Evolutionary conservation across 2,329 filamentous ascomycete genomes (phyloP).

Genomic region (Colletotrichum tropicicola): DNA sequence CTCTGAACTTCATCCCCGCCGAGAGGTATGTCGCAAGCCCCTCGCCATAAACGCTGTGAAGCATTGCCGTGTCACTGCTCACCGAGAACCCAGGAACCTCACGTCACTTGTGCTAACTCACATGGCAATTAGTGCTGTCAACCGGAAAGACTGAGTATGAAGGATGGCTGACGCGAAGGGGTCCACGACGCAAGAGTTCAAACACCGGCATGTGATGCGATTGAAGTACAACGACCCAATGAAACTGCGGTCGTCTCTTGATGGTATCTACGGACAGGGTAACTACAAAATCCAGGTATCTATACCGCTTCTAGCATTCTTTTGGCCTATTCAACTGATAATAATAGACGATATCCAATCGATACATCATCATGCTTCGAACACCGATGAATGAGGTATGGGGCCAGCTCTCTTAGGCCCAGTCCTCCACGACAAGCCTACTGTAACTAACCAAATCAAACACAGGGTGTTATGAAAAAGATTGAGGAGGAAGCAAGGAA

Average conservation of each 20-base stretch:
- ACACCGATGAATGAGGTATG: not conserved
- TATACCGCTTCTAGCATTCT: not conserved
- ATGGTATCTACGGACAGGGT: not conserved
- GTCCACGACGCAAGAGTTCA: not conserved
- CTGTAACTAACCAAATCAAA: not conserved
- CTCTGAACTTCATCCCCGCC: too few species aligned
- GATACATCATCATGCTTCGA: conserved; percentile 3
- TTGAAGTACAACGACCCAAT: not conserved
- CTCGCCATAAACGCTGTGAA: conserved; percentile 5
- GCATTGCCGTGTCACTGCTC: not conserved
- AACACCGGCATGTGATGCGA: not conserved
- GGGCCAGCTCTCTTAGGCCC: not conserved
- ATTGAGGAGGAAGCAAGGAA: not conserved
- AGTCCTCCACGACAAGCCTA: not conserved
- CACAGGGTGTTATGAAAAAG: not conserved
- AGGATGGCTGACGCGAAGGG: not conserved
- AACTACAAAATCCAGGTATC: conserved; percentile 12
- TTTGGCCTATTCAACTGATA: not conserved
- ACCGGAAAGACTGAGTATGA: not conserved
- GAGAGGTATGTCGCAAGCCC: too few species aligned
- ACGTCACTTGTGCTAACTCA: not conserved
- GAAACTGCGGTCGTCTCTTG: not conserved
- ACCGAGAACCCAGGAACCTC: not conserved
- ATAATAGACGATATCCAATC: not conserved
- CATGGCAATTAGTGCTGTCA: too few species aligned